Conservation (phyloP, 225 moss, liverwort and hornwort species). For the Bryoerythrophyllum caledonicum region DNA sequence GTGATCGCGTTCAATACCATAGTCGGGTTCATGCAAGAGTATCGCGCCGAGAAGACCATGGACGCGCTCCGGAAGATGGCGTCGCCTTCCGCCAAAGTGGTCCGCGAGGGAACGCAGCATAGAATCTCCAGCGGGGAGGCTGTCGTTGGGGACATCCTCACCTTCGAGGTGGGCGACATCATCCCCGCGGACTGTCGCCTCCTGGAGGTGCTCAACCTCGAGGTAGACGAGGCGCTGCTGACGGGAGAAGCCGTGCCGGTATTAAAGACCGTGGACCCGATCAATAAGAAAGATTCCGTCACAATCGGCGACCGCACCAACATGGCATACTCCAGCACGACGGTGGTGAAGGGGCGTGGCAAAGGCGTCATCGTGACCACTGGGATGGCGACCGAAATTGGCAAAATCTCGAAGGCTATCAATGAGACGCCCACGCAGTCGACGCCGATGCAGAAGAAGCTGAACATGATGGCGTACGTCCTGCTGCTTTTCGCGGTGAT, state of each 20-base stretch:
- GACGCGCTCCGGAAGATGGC: constrained; percentile 60
- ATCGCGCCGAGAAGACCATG: constrained; percentile 57
- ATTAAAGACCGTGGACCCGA: constrained; percentile 34
- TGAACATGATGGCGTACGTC: constrained; percentile 43
- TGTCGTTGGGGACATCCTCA: constrained; percentile 49
- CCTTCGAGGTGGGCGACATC: constrained; percentile 55
- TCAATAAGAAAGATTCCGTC: constrained; percentile 13
- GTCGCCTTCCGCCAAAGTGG: constrained; percentile 54
- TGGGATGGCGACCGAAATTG: constrained; percentile 58
- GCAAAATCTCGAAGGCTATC: constrained; percentile 48
- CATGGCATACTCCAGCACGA: constrained; percentile 45
- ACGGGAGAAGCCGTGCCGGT: constrained; percentile 47
- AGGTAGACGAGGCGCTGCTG: constrained; percentile 57
- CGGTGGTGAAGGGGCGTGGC: constrained; percentile 51
- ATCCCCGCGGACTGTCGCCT: constrained; percentile 57
- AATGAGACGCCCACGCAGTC: constrained; percentile 35
- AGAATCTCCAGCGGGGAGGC: constrained; percentile 39
- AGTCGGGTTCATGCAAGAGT: constrained; percentile 54
- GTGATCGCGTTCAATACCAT: constrained; percentile 52
- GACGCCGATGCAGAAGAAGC: constrained; percentile 49
- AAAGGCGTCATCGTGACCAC: constrained; percentile 41
- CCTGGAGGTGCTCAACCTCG: constrained; percentile 52
- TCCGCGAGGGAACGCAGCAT: constrained; percentile 38
- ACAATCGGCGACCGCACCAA: constrained; percentile 44
- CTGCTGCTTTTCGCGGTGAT: constrained; percentile 25